These are phyloP conservation scores for Prototheca wickerhamii DNA, from an alignment of 163 green algal species.

Conservation along the genomic window DNA sequence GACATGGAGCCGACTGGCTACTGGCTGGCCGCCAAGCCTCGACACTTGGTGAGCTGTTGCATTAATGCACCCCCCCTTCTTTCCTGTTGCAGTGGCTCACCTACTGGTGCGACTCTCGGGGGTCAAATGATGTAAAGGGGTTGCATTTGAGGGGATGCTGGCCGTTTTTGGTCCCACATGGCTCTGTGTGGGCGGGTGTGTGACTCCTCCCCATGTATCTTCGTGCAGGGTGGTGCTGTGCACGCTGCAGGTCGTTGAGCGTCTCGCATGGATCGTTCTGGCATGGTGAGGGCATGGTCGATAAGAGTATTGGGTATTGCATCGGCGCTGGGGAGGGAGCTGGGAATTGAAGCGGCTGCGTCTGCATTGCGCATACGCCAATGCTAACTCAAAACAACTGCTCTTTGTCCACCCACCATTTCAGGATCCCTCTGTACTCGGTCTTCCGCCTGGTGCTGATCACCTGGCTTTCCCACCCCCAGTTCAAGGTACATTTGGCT, in stretches of 20 bases:
- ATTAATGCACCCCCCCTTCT: neutral
- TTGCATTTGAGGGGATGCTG: neutral
- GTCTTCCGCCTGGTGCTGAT: slow-evolving; percentile 12
- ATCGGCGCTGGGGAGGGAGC: too few species aligned
- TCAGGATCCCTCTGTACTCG: slow-evolving; percentile 27
- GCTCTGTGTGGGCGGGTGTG: neutral
- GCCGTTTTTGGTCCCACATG: neutral
- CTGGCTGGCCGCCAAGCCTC: too few species aligned
- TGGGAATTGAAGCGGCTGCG: too few species aligned
- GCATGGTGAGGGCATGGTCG: too few species aligned
- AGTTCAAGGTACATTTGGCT: slow-evolving; percentile 8
- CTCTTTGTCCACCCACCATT: too few species aligned
- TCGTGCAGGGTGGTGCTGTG: slow-evolving; percentile 1
- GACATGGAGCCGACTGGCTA: too few species aligned
- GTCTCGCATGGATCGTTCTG: neutral
- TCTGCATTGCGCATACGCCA: too few species aligned
- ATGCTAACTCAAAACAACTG: too few species aligned
- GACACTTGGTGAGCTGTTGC: too few species aligned
- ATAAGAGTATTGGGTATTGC: too few species aligned
- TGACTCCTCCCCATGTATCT: neutral
- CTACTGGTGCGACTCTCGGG: slow-evolving; percentile 25
- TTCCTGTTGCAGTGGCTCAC: slow-evolving; percentile 21
- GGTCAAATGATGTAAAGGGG: too few species aligned
- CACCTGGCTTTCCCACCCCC: slow-evolving; percentile 22
- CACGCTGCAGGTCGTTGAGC: neutral